Evolutionary conservation across 441 rosid genomes (phyloP), one percentile per base, ranked within the genome.

Genomic region (Mallotus repandus): DNA sequence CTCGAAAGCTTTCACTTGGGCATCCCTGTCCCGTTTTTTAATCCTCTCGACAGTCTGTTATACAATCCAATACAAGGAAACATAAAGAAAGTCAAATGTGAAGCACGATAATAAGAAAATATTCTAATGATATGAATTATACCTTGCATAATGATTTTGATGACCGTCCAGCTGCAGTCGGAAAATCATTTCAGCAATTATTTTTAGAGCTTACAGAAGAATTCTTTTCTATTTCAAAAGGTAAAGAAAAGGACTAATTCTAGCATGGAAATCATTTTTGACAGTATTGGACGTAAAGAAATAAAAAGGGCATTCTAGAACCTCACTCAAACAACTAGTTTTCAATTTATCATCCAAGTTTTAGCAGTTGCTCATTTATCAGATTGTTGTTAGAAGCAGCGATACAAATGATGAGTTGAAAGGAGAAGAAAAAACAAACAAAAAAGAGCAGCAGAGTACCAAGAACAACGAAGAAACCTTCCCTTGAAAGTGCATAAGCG

Each of bases 121-220:
- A 46, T 62, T 74, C 35, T 48, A 48, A 64, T 32, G 11, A 12
- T 53, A 63, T 68, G 48, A 74, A 54, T 8, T 59, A 71, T 82
- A 93, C 98, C 99, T 89, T 72, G 48, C 84, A 74, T 64, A 91
- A 69, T 66, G 71, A 74, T 59, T 82, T 78, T 12, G 86, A 82
- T 35, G 97, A 89, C 64, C 94, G 84, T 59, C 95, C 99, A 82
- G 80, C 99, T 93, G 87, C 87, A 85, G 59, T 79, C 63, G 76
- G 55, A 78, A 77, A 46, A 77, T 57, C 75, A 74, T 49, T 79
- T 78, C 68, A 73, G 79, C n/a, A 15, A 75, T 2, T 67, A 61
- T 56, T 43, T 58, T 14, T 53, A 64, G 32, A 58, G 48, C 25
- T n/a, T 49, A 62, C 45, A 50, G 49, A 22, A 64, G 21, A 60